Evolutionary conservation across 2,329 filamentous ascomycete species (phyloP).

Genomic region (Botrytis sinoallii): DNA sequence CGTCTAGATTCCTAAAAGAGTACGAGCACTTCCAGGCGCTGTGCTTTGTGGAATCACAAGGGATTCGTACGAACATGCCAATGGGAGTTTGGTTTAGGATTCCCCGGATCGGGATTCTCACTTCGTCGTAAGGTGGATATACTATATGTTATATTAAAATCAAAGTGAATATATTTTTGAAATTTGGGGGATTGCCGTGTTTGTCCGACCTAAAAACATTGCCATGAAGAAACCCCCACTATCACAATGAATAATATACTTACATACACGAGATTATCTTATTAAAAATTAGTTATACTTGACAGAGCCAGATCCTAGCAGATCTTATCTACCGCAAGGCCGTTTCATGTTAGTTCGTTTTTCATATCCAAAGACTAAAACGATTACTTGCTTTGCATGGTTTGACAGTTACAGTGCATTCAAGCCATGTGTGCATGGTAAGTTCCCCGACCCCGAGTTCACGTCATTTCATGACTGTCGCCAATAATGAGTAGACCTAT

Average conservation of each 20-base stretch:
- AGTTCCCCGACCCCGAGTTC: slow-evolving; percentile 1
- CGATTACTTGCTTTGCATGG: background rate
- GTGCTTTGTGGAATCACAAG: background rate
- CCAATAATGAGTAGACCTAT: background rate
- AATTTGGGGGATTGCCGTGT: background rate
- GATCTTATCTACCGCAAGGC: background rate
- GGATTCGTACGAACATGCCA: background rate
- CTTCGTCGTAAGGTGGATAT: background rate
- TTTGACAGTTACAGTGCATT: background rate
- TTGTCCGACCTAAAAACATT: background rate
- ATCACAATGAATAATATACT: background rate
- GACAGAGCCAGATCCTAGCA: background rate
- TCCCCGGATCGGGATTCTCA: slow-evolving; percentile 1
- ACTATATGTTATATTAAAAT: background rate
- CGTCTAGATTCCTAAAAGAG: background rate
- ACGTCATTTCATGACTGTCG: background rate
- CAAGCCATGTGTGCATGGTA: background rate
- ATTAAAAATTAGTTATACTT: background rate
- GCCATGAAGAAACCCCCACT: background rate
- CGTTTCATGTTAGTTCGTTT: background rate
- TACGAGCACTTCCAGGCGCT: background rate
- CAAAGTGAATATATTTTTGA: background rate
- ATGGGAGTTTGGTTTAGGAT: background rate
- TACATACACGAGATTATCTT: background rate
- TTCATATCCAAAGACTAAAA: background rate